These are phyloP conservation scores for Ailanthus altissimus DNA, from an alignment of 345 rosid species.

Conservation along the genomic window DNA sequence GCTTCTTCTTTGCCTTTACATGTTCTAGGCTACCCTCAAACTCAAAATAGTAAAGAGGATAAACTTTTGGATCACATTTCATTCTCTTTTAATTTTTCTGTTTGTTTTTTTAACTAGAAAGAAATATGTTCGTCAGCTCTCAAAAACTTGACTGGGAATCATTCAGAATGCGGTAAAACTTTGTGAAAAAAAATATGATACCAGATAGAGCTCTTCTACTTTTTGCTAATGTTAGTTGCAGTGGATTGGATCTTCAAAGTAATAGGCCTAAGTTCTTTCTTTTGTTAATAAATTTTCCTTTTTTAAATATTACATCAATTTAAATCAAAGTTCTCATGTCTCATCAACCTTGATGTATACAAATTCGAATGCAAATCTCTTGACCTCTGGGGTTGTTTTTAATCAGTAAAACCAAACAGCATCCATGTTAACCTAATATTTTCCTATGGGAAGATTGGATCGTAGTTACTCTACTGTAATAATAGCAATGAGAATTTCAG, in stretches of 20 bases:
- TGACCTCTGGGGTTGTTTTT: not conserved
- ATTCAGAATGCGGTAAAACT: not conserved
- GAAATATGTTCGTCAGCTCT: not conserved
- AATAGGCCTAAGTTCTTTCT: not conserved
- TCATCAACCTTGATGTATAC: not conserved
- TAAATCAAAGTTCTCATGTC: no score
- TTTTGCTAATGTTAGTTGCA: not conserved
- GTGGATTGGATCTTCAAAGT: not conserved
- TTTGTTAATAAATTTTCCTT: no score
- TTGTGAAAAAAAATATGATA: not conserved
- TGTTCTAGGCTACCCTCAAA: not conserved
- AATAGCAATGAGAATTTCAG: not conserved
- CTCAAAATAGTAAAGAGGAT: not conserved
- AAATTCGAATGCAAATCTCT: not conserved
- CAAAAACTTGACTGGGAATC: not conserved
- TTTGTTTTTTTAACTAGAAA: not conserved
- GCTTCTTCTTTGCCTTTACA: not conserved
- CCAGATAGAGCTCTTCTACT: not conserved
- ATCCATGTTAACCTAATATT: not conserved
- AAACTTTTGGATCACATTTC: conserved; percentile 5
- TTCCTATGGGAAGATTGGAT: no score
- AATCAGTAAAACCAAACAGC: not conserved
- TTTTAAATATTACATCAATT: no score
- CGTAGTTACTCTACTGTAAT: not conserved
- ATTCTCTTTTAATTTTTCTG: not conserved